Evolutionary conservation across 257 asterid species (phyloP).

Genomic region (Fraxinus quadrangulata): DNA sequence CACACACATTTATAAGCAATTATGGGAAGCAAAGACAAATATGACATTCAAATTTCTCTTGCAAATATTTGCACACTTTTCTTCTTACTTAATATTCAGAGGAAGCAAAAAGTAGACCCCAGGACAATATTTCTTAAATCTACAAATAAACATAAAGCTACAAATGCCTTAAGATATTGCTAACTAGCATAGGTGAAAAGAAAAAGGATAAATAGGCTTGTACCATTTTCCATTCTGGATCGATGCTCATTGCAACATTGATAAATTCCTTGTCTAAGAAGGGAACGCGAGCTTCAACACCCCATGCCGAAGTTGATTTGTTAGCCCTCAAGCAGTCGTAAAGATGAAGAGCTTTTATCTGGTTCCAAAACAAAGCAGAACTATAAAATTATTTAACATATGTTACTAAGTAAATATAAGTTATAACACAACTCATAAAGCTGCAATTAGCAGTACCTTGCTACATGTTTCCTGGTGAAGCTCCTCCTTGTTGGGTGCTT

Average conservation of each 20-base stretch:
- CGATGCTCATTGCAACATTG: constrained; percentile 82
- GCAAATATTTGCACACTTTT: neutral
- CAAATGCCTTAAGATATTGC: neutral
- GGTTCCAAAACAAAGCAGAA: neutral
- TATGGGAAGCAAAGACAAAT: neutral
- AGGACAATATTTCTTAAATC: neutral
- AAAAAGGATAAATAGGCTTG: neutral
- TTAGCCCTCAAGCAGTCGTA: constrained; percentile 31
- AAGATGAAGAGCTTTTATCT: constrained; percentile 80
- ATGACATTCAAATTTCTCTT: neutral
- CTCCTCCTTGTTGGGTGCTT: constrained; percentile 97
- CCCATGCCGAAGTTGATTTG: constrained; percentile 85
- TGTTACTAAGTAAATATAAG: neutral
- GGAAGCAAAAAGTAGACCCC: neutral
- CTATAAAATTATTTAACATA: neutral
- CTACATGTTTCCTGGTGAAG: constrained; percentile 92
- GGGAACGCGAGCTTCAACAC: constrained; percentile 98
- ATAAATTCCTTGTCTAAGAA: constrained; percentile 95
- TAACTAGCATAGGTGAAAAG: neutral
- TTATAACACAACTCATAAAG: neutral
- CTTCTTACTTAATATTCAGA: neutral
- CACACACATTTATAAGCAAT: neutral
- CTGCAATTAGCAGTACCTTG: constrained; percentile 51
- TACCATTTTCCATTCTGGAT: constrained; percentile 98
- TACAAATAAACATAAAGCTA: neutral